phyloP scores from a whole-genome alignment of 208 protist species.

The Leishmania aethiopica region DNA sequence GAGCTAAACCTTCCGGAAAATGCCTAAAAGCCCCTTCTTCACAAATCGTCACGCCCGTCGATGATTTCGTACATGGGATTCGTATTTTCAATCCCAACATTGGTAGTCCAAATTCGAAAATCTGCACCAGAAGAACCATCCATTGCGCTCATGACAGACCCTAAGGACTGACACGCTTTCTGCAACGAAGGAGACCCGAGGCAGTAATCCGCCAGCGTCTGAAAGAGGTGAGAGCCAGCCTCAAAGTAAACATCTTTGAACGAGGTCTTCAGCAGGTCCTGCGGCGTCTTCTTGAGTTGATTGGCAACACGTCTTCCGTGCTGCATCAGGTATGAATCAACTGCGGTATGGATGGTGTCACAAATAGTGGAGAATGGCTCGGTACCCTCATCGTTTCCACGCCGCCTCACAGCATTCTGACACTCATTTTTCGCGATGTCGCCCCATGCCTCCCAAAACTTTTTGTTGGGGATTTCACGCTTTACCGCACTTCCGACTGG shows the following conservation, averaged over 20 bases:
- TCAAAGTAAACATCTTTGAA: conserved; percentile 86
- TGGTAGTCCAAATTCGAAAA: conserved; percentile 80
- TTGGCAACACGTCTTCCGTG: conserved; percentile 71
- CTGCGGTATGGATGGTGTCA: conserved; percentile 45
- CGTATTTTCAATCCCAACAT: conserved; percentile 92
- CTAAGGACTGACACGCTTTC: conserved; percentile 54
- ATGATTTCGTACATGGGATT: conserved; percentile 92
- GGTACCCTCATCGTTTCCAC: conserved; percentile 42
- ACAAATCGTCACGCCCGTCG: conserved; percentile 67
- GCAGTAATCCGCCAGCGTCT: conserved; percentile 60
- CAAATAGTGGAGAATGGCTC: conserved; percentile 62
- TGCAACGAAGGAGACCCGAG: conserved; percentile 61
- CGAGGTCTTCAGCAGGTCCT: conserved; percentile 81
- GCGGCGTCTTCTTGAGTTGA: conserved; percentile 74
- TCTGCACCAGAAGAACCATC: conserved; percentile 43
- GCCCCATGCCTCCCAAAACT: conserved; percentile 85
- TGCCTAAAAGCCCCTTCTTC: neutral
- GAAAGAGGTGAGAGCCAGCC: conserved; percentile 62
- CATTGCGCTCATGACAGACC: conserved; percentile 48
- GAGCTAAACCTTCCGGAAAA: neutral
- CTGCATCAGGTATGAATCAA: conserved; percentile 84
- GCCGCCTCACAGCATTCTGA: conserved; percentile 43
- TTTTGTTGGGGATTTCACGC: conserved; percentile 60
- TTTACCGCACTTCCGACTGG: conserved; percentile 51
- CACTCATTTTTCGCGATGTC: conserved; percentile 54